Conservation (phyloP, 345 rosid genomes). For the Lagerstroemia speciosa region DNA sequence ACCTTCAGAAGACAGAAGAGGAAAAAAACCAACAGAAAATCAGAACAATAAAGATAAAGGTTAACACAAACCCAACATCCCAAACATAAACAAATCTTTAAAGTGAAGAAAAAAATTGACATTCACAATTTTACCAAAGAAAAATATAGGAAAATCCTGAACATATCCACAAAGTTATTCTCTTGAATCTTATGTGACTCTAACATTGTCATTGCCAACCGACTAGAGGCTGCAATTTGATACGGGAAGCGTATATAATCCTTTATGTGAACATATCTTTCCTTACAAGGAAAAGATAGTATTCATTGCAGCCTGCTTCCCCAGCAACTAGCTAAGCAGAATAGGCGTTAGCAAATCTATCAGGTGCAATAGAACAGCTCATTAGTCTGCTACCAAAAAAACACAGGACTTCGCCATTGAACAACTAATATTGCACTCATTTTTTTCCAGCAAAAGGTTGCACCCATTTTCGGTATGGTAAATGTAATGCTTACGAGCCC, state of each 20-base stretch:
- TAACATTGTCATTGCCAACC: no score
- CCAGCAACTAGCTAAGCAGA: neutral
- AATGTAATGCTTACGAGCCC: neutral
- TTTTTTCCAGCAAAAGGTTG: no score
- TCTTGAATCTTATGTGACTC: neutral
- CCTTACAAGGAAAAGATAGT: no score
- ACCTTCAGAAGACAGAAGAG: constrained; percentile 30
- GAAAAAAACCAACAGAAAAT: constrained; percentile 7
- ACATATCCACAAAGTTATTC: no score
- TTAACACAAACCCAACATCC: neutral
- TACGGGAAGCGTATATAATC: no score
- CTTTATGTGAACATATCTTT: no score
- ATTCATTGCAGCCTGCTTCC: no score
- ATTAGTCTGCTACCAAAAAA: neutral
- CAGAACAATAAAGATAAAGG: neutral
- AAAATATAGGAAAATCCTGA: neutral
- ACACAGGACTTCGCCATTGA: neutral
- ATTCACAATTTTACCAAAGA: neutral
- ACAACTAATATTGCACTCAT: neutral
- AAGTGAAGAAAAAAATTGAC: neutral
- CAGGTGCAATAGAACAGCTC: no score
- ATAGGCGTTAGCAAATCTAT: no score
- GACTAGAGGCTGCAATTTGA: no score
- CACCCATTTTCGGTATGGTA: neutral
- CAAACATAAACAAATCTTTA: neutral